Conservation (phyloP, 2,329 filamentous ascomycete species). For the Talaromyces sp. region DNA sequence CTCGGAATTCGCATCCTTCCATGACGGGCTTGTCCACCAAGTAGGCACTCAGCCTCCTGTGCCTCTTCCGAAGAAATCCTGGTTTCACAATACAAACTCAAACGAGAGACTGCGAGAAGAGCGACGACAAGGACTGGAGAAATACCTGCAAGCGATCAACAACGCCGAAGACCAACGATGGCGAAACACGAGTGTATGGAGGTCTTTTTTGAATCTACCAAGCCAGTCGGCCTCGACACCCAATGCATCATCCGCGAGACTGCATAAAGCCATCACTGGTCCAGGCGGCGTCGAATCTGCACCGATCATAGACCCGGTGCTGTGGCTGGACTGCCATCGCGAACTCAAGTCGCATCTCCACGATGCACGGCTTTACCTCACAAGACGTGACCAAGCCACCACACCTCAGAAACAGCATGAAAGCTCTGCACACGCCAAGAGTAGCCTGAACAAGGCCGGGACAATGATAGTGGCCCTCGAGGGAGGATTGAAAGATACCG, state of each 20-base stretch:
- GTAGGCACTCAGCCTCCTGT: conserved; percentile 49
- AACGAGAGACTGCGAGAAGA: conserved; percentile 54
- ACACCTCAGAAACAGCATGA: conserved; percentile 58
- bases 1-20: conserved; percentile 57
- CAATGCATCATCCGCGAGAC: conserved; percentile 29
- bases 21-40: conserved; percentile 47
- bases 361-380: conserved; percentile 55
- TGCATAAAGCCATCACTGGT: conserved; percentile 41
- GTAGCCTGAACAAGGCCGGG: conserved; percentile 52
- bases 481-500: conserved; percentile 46
- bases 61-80: conserved; percentile 55
- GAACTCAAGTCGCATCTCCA: conserved; percentile 59
- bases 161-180: conserved; percentile 51
- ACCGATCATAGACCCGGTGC: conserved; percentile 47
- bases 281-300: conserved; percentile 26
- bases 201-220: conserved; percentile 55
- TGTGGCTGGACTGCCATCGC: conserved; percentile 59
- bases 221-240: conserved; percentile 28
- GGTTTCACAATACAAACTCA: conserved; percentile 54
- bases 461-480: conserved; percentile 53
- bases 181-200: conserved; percentile 54
- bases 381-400: conserved; percentile 54
- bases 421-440: conserved; percentile 58
- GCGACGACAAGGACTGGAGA: conserved; percentile 52
- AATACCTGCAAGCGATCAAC: conserved; percentile 56